Evolutionary conservation across 768 basidiomycete genomes (phyloP).

Genomic region (Macrolepiota albuminosa): DNA sequence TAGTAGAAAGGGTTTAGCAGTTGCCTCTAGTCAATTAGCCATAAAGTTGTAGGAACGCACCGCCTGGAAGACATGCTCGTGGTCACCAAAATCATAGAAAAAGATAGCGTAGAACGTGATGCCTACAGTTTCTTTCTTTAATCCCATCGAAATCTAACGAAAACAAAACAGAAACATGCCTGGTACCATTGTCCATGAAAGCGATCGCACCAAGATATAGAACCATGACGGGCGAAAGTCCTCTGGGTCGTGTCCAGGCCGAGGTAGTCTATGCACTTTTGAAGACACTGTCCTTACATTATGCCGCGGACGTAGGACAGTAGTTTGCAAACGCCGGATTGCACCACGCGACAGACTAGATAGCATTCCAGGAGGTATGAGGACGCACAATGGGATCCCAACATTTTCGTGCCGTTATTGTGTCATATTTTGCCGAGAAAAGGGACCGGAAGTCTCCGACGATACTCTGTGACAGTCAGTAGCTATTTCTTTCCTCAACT

Average conservation of each 20-base stretch:
- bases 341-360: conserved; percentile 4
- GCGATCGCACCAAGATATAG: conserved; percentile 44
- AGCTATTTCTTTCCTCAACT: background rate
- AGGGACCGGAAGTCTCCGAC: background rate
- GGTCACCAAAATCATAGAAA: conserved; percentile 63
- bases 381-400: background rate
- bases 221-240: conserved; percentile 64
- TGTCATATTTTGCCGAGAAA: background rate
- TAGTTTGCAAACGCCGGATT: background rate
- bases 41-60: conserved; percentile 33
- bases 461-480: background rate
- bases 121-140: conserved; percentile 27
- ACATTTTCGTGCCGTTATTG: conserved; percentile 2
- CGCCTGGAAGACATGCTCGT: conserved; percentile 66
- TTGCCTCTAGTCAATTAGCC: background rate
- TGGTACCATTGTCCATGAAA: conserved; percentile 54
- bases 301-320: background rate
- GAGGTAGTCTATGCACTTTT: conserved; percentile 15
- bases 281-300: conserved; percentile 8
- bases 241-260: conserved; percentile 15
- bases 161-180: conserved; percentile 28
- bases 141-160: background rate
- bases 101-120: conserved; percentile 55
- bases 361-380: background rate
- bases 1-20: background rate